A percentile compares a stretch with the other conserved stretches of the same genome.
phyloP scores from a whole-genome alignment of 208 protist genomes.

The Histomonas meleagridis region DNA sequence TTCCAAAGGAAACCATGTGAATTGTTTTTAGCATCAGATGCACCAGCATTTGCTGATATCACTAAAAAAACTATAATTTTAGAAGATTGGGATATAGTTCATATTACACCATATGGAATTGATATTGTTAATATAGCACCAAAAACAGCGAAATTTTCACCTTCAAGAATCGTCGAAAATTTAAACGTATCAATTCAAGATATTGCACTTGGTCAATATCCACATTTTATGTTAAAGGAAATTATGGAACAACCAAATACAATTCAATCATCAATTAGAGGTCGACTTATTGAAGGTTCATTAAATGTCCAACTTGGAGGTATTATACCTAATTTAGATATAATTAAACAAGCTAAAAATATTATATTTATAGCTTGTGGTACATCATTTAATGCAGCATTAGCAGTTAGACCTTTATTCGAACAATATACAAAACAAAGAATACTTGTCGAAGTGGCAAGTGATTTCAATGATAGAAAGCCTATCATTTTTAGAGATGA shows the following conservation, averaged over 20 bases:
- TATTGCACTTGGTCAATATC: neutral
- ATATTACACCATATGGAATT: slow-evolving; percentile 52
- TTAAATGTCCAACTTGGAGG: neutral
- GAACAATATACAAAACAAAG: neutral
- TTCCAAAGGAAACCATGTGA: neutral
- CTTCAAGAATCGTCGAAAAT: neutral
- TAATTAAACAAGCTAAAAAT: neutral
- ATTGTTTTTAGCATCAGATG: slow-evolving; percentile 10
- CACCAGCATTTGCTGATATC: slow-evolving; percentile 50
- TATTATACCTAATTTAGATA: neutral
- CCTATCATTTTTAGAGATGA: neutral
- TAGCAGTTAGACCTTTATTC: neutral
- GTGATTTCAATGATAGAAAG: slow-evolving; percentile 33
- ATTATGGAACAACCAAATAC: slow-evolving; percentile 60
- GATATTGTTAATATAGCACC: slow-evolving; percentile 35
- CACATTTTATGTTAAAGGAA: slow-evolving; percentile 50
- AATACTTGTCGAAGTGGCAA: slow-evolving; percentile 14
- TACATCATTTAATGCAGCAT: neutral
- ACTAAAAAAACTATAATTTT: slow-evolving; percentile 59
- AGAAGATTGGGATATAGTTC: slow-evolving; percentile 58
- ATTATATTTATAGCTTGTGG: slow-evolving; percentile 3
- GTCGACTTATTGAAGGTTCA: neutral
- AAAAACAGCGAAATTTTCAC: neutral
- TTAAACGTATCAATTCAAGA: neutral
- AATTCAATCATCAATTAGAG: slow-evolving; percentile 42